Conservation (phyloP, 2,329 filamentous ascomycete species). For the Penicillium sclerotigenum region DNA sequence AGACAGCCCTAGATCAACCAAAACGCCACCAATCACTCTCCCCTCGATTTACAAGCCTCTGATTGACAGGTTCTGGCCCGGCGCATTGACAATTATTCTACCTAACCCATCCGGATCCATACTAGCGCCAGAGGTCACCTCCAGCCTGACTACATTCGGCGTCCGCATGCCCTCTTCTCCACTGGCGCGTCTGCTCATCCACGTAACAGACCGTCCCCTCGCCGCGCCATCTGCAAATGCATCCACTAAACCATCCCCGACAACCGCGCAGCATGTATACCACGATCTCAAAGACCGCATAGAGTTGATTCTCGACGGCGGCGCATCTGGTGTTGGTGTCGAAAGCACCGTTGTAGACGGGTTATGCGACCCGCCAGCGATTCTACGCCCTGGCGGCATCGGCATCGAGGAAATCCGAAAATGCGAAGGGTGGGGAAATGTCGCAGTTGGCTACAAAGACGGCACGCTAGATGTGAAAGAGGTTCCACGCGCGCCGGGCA, state of each 20-base stretch:
- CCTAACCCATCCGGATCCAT: conserved; percentile 67
- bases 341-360: conserved; percentile 98
- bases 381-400: conserved; percentile 83
- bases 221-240: conserved; percentile 94
- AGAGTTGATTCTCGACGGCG: conserved; percentile 83
- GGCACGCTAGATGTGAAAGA: conserved; percentile 62
- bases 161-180: conserved; percentile 82
- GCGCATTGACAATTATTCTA: conserved; percentile 85
- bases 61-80: conserved; percentile 86
- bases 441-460: conserved; percentile 75
- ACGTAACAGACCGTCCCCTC: conserved; percentile 71
- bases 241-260: conserved; percentile 88
- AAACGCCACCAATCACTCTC: conserved; percentile 44
- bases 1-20: conserved; percentile 32
- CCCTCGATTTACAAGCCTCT: conserved; percentile 74
- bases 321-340: conserved; percentile 80
- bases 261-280: conserved; percentile 81
- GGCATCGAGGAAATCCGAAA: conserved; percentile 72
- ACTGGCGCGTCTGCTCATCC: conserved; percentile 84
- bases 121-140: conserved; percentile 88
- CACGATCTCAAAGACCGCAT: conserved; percentile 82
- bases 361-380: conserved; percentile 71
- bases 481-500: conserved; percentile 81
- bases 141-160: conserved; percentile 78
- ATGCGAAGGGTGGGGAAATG: conserved; percentile 77